Evolutionary conservation across 495 filamentous ascomycete genomes (phyloP), one percentile per base, ranked within the genome.

Genomic region (Baudoinia panamericana): DNA sequence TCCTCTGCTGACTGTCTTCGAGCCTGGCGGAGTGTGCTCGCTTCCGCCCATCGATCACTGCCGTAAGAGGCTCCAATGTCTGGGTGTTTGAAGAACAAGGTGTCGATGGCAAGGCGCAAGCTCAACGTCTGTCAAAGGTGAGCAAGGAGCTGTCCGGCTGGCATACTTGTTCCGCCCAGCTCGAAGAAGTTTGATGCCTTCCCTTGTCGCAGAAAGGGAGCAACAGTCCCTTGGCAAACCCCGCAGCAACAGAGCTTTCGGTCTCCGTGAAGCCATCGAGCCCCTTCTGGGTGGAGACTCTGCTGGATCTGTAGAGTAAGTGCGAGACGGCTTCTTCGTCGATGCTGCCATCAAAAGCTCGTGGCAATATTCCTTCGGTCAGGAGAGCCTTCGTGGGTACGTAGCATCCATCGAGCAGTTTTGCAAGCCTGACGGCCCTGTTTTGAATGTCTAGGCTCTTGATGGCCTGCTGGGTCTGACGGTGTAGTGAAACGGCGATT

Each of bases 91-190:
- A 53, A n/a, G 50, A 68, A 66, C 18, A 68, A 53, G 17, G 59
- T 45, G 15, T 63, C 61, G 31, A 64, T 57, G 5, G 63, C 53
- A 3, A 66, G 41, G 18, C 54, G 54, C 2, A 62, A 37, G 20
- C 44, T 40, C 12, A 65, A 63, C 30, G 61, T 52, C 18, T 53
- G 53, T 22, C 64, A 58, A 12, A 68, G 48, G 1, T 51, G 36
- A 0, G 65, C 64, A 12, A 66, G 45, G 4, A 69, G 50, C 27
- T 53, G 56, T 15, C 65, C 65, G 15, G 65, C 65, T 12, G 45
- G 51, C 6, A 68, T 49, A 41, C 65, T 67, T 26, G 66, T 60
- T 26, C 65, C 65, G 2, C 65, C 65, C 17, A 65, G 55, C 6
- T 57, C 53, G 48, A 68, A 67, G 34, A 68, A 68, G 39, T 64